phyloP scores from a whole-genome alignment of 2,329 filamentous ascomycete species.

The Fusarium sp. region DNA sequence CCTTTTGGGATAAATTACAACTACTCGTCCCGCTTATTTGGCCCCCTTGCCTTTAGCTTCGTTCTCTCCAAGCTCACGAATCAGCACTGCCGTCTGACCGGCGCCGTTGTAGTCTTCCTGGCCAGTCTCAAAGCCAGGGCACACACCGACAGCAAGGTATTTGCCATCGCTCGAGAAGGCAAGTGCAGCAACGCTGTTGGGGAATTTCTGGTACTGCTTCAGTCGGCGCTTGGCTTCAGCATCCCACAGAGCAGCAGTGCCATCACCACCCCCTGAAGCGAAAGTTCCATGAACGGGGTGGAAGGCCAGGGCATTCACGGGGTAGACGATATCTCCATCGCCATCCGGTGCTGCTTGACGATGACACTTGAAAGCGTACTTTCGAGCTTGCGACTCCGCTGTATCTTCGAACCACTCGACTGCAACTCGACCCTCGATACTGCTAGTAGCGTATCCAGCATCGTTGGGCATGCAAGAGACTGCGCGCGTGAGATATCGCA shows the following conservation, averaged over 20 bases:
- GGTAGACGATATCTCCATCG: slow-evolving; percentile 84
- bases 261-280: slow-evolving; percentile 89
- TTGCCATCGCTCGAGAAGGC: slow-evolving; percentile 83
- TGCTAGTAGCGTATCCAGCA: slow-evolving; percentile 89
- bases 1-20: slow-evolving; percentile 46
- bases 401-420: slow-evolving; percentile 98
- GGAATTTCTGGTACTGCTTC: slow-evolving; percentile 87
- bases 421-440: slow-evolving; percentile 94
- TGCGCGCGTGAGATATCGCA: slow-evolving; percentile 95
- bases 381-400: slow-evolving; percentile 86
- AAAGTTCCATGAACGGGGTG: slow-evolving; percentile 88
- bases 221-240: slow-evolving; percentile 90
- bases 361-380: slow-evolving; percentile 99
- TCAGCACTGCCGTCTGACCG: slow-evolving; percentile 80
- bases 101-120: slow-evolving; percentile 81
- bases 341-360: slow-evolving; percentile 76
- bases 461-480: slow-evolving; percentile 98
- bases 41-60: slow-evolving; percentile 89
- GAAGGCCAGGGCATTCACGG: slow-evolving; percentile 90
- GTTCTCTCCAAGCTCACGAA: slow-evolving; percentile 85
- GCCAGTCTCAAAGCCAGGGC: slow-evolving; percentile 88
- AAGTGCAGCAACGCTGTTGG: slow-evolving; percentile 81
- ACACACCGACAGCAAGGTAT: slow-evolving; percentile 82
- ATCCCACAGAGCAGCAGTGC: slow-evolving; percentile 94
- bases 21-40: slow-evolving; percentile 62